These are phyloP conservation scores for Breynia disticha DNA, from an alignment of 441 rosid species.

Conservation along the genomic window DNA sequence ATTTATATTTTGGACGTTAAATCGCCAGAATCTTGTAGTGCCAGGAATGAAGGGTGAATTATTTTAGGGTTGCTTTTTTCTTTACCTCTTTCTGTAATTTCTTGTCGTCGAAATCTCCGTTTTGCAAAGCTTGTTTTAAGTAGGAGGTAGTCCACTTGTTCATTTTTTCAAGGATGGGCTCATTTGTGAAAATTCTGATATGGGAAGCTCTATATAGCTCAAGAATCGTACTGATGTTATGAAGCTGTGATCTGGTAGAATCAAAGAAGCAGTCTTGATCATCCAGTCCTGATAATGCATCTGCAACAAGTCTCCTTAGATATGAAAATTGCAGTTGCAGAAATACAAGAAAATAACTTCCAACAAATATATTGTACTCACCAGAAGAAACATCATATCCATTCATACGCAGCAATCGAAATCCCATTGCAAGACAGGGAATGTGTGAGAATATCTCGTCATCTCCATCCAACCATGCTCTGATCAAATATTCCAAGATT, in stretches of 20 bases:
- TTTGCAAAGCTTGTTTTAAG: neutral
- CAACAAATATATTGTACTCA: neutral
- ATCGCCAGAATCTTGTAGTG: no score
- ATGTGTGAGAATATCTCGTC: conserved; percentile 15
- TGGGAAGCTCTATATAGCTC: conserved; percentile 14
- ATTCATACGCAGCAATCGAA: conserved; percentile 10
- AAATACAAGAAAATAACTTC: no score
- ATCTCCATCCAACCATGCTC: conserved; percentile 14
- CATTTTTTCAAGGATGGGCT: conserved; percentile 8
- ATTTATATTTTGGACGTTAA: no score
- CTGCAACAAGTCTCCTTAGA: neutral
- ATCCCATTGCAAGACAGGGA: conserved; percentile 9
- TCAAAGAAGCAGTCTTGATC: conserved; percentile 1
- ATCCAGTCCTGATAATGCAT: conserved; percentile 5
- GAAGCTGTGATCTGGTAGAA: neutral
- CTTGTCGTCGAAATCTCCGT: neutral
- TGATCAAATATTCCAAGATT: neutral
- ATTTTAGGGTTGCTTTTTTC: no score
- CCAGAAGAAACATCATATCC: conserved; percentile 10
- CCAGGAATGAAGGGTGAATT: no score
- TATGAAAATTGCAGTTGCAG: neutral
- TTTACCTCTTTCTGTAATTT: conserved; percentile 1
- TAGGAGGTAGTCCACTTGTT: neutral
- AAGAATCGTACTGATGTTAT: conserved; percentile 4
- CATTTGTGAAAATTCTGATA: conserved; percentile 4